phyloP scores from a whole-genome alignment of 257 asterid genomes.

The Salvia miltiorrhiza region DNA sequence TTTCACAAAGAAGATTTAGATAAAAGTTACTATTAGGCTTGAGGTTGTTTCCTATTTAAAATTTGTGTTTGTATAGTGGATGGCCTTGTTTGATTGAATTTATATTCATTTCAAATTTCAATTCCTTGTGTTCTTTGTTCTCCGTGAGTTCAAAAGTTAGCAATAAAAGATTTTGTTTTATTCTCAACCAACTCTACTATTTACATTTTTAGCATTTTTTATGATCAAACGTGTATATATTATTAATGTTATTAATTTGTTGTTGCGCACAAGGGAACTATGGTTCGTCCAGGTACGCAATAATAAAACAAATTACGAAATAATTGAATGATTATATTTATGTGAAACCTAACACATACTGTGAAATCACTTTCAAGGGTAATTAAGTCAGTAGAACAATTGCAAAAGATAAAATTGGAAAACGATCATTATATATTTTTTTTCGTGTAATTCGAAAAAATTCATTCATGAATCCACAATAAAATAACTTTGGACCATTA shows the following conservation, averaged over 20 bases:
- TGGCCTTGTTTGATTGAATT: conserved; percentile 34
- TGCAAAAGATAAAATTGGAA: no score
- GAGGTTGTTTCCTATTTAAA: conserved; percentile 5
- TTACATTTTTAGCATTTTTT: neutral
- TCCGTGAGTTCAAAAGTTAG: conserved; percentile 9
- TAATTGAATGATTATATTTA: no score
- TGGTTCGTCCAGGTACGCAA: no score
- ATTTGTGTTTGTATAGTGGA: conserved; percentile 15
- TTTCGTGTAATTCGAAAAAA: no score
- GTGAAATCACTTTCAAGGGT: no score
- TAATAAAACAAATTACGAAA: no score
- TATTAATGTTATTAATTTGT: neutral
- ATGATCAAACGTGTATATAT: neutral
- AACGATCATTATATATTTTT: no score
- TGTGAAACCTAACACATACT: no score
- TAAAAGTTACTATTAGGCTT: neutral
- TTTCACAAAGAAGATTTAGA: conserved; percentile 4
- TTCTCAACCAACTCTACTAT: neutral
- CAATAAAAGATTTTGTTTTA: conserved; percentile 9
- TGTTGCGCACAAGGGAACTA: no score
- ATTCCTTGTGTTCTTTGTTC: conserved; percentile 8
- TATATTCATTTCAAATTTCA: conserved; percentile 24
- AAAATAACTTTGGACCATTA: no score
- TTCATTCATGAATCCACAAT: no score
- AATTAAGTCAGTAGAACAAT: no score